Evolutionary conservation across 2,329 filamentous ascomycete species (phyloP), one percentile per base, ranked within the genome.

Genomic region (Reticulascus tulasneorum): DNA sequence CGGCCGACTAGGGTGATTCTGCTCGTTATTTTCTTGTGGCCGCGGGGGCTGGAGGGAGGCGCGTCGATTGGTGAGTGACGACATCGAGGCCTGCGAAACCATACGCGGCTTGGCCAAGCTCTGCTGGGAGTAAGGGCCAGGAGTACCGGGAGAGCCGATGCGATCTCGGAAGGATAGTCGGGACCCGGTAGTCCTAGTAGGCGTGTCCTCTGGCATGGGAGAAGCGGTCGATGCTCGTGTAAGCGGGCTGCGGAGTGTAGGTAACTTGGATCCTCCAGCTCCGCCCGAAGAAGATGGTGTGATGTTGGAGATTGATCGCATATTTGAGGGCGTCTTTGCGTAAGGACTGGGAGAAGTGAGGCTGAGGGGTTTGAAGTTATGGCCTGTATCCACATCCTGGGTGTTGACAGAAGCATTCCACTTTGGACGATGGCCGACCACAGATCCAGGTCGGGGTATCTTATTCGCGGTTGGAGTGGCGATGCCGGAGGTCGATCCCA

Each of bases 391-490:
- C n/a, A 79, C 65, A 42, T 79, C 73, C 7, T 64, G 63, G 5
- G 76, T 73, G 49, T 83, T 87, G 6, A 79, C 77, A 20, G 80
- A 84, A 9, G 52, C 54, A 52, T 82, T 91, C 86, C 86, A 93
- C 39, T 79, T 74, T 4, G 86, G 86, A 33, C 83, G 78, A 38
- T 75, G 68, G 38, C 73, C 55, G 22, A 69, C 47, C 9, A 66
- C 67, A 3, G 69, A 63, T 24, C 64, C 53, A 37, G 73, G 64
- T 33, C 71, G 66, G 36, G 70, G 56, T 31, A 64, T 51, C 37
- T 50, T 57, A 36, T 50, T 52, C 30, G 50, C 60, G 46, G 59
- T 64, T 49, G 39, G 55, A 49, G 45, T 67, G 4, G 62, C 72
- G 6, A 75, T 71, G 0, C 76, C 77, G 9, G 69, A 65, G 16